phyloP scores from a whole-genome alignment of 116 monocot species.

The Papilionanthe hybrid region DNA sequence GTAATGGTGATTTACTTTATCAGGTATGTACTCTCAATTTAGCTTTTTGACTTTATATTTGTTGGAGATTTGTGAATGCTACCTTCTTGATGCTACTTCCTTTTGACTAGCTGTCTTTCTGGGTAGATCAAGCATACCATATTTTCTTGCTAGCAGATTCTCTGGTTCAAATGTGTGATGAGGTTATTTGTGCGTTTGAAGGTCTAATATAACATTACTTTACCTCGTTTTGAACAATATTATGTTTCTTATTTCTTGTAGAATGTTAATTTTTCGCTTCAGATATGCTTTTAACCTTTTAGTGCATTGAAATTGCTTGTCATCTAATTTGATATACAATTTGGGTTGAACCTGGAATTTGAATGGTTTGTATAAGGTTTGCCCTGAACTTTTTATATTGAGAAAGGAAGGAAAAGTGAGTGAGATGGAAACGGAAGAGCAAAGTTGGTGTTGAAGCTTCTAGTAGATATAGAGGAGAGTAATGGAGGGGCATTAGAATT shows the following conservation, averaged over 20 bases:
- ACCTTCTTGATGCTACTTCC: neutral
- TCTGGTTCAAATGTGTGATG: neutral
- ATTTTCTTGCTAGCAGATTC: neutral
- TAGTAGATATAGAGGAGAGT: neutral
- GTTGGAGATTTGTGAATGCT: neutral
- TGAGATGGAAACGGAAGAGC: neutral
- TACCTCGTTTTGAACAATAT: neutral
- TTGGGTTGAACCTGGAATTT: neutral
- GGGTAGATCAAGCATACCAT: neutral
- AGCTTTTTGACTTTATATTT: neutral
- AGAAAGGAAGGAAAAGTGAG: neutral
- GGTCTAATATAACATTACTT: neutral
- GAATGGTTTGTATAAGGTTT: neutral
- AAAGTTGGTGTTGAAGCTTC: neutral
- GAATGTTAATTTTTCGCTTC: neutral
- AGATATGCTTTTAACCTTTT: neutral
- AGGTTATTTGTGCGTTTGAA: neutral
- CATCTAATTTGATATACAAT: neutral
- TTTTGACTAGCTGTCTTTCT: neutral
- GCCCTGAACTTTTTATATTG: neutral
- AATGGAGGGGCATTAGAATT: neutral
- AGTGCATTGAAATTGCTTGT: neutral
- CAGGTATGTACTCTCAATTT: constrained; percentile 46
- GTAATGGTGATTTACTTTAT: constrained; percentile 82
- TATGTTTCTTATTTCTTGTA: neutral